Base-by-base conservation (phyloP, 148 eudicot species). In the Pouteria glomerata region DNA sequence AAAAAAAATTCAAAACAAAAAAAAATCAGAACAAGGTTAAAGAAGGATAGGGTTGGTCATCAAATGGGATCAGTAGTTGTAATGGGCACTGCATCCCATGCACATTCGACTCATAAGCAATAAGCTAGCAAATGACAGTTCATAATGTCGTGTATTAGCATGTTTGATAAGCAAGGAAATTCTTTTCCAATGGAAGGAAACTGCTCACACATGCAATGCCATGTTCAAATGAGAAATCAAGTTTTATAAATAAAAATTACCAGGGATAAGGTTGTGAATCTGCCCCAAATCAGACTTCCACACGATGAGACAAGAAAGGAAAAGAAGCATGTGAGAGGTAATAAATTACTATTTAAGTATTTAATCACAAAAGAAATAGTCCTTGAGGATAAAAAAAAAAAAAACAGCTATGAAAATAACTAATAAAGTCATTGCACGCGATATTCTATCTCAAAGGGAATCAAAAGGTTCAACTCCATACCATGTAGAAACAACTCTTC, bases 201-300 rank as follows among this genome's bases (percentile, higher is more conserved):
- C 4, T 18, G 19, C 24, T 56, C 61, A 48, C 39, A 66, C 35
- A 62, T 34, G 69, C 73, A 59, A 72, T 21, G 66, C 34, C 69
- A 77, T 62, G 34, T 66, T 64, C 51, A 61, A 72, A 59, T 8
- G 57, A 78, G 50, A 68, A 53, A 58, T 37, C 60, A 50, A 63
- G 55, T 48, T 66, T 56, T 58, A 73, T 47, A 59, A 42, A 71
- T 51, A 33, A 71, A 61, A 73, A 76, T 87, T 88, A 94, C 98
- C 98, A 66, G 88, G 97, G 82, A 95, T 79, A 42, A 95, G 73
- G 83, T 77, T 69, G 75, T 82, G 93, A 51, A 91, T 89, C 86
- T 87, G 81, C 83, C 73, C 76, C 81, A 95, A 78, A 76, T 91
- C 93, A 72, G 98, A 89, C 98, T 94, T 88, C 83, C 76, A 78